phyloP scores from a whole-genome alignment of 495 filamentous ascomycete species.

The Penicillium mononematosum region DNA sequence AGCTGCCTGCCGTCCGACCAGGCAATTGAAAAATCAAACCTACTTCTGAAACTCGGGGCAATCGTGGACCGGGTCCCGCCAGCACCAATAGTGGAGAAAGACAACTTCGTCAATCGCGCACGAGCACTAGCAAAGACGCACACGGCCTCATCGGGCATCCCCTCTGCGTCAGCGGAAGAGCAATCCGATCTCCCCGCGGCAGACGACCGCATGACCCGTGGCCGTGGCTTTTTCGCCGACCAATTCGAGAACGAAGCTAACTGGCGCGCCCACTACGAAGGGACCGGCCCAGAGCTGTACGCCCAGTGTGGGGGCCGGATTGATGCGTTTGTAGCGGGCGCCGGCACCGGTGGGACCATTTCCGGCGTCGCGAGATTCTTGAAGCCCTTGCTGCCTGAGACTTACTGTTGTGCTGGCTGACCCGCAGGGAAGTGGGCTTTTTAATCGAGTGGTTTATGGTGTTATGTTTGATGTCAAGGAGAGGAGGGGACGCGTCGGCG shows the following conservation, averaged over 20 bases:
- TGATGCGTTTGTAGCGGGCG: slow-evolving; percentile 93
- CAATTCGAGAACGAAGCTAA: slow-evolving; percentile 93
- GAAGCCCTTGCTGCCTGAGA: slow-evolving; percentile 62
- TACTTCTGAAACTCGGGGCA: slow-evolving; percentile 87
- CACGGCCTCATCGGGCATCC: slow-evolving; percentile 47
- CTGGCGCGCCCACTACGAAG: slow-evolving; percentile 75
- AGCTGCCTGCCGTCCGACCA: slow-evolving; percentile 96
- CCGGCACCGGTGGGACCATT: slow-evolving; percentile 92
- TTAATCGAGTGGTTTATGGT: slow-evolving; percentile 83
- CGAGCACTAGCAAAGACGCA: slow-evolving; percentile 73
- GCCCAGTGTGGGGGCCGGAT: slow-evolving; percentile 70
- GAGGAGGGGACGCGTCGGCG: slow-evolving; percentile 84
- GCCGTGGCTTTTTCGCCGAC: slow-evolving; percentile 85
- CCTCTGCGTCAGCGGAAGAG: slow-evolving; percentile 8
- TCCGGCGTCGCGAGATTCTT: slow-evolving; percentile 80
- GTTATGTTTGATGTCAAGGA: slow-evolving; percentile 94
- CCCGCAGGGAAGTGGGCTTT: slow-evolving; percentile 90
- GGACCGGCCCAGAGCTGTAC: slow-evolving; percentile 88
- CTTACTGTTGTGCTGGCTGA: slow-evolving; percentile 83
- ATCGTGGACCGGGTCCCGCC: slow-evolving; percentile 84
- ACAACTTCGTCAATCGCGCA: slow-evolving; percentile 94
- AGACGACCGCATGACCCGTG: slow-evolving; percentile 22
- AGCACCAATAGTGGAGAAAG: slow-evolving; percentile 84
- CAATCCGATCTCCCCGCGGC: slow-evolving; percentile 16
- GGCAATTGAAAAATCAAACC: slow-evolving; percentile 79